Evolutionary conservation across 768 basidiomycete species (phyloP), one percentile per base, ranked within the genome.

Genomic region (Lentinus brumalis): DNA sequence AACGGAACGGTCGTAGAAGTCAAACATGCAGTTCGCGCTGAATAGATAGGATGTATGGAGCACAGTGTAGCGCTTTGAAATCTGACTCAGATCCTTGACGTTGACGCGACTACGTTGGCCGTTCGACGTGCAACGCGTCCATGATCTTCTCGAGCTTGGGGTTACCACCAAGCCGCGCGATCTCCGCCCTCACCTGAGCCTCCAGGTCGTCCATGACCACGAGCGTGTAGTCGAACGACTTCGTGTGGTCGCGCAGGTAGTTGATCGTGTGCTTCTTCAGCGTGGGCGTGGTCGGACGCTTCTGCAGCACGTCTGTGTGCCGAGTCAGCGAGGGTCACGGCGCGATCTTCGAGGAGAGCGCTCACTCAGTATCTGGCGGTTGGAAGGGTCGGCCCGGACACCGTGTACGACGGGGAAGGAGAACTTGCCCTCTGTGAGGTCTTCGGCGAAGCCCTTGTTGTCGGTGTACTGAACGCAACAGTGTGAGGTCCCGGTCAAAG

Each of bases 351-450:
- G 8, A 50, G 51, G 59, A 4, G n/a, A 52, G 31, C 5, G 78
- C 89, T 62, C 66, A 96, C 95, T 96, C 56, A 97, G 79, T 38
- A 98, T 81, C 73, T 89, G 89, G 38, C 86, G 82, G 73, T 93
- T 94, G 0, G 86, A 81, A 11, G 78, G 80, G 70, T 94, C 86
- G 7, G 91, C 83, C 32, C 90, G 86, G 50, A 98, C 88, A 18
- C 91, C 87, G 72, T 98, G 96, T 0, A 98, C 88, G 35, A 98
- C 81, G 0, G 95, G 96, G 76, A 98, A 98, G 4, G 93, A 96
- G 78, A 98, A 98, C 73, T 98, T 98, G 7, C 96, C 96, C 76
- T 98, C 96, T 0, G 92, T 89, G 14, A 98, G 79, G 71, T 98
- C 96, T 74, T 98, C 96, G 0, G 91, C 92, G 72, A 92, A 96